Percentiles rank a stretch among this genome's conserved stretches.
Conservation (phyloP, 2,329 filamentous ascomycete genomes). For the Fusarium nanum region DNA sequence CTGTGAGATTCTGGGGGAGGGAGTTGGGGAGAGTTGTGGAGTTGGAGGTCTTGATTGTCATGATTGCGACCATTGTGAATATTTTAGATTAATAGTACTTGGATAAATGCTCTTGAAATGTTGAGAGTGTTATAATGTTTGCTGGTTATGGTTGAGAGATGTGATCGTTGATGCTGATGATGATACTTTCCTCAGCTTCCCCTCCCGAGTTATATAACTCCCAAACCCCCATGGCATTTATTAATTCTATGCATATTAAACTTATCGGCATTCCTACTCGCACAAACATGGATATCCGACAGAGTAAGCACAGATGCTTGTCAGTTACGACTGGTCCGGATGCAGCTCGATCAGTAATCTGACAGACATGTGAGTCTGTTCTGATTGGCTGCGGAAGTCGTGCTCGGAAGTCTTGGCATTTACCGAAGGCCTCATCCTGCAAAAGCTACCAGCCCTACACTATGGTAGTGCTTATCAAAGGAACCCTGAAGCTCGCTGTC, state of each 20-base stretch:
- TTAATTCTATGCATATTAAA: background rate
- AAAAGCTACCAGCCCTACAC: background rate
- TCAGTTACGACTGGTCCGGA: background rate
- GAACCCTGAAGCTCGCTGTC: background rate
- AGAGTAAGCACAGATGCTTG: background rate
- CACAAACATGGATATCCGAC: constrained; percentile 20
- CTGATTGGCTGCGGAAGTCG: background rate
- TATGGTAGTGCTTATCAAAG: background rate
- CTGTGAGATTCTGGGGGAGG: constrained; percentile 14
- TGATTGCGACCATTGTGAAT: constrained; percentile 26
- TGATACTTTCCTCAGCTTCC: background rate
- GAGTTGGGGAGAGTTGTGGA: background rate
- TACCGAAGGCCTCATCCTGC: background rate
- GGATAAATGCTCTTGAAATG: background rate
- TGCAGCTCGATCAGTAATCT: background rate
- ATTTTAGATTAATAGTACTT: background rate
- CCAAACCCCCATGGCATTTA: background rate
- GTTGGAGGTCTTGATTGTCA: constrained; percentile 27
- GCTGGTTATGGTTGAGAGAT: background rate
- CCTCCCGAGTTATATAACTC: constrained; percentile 6
- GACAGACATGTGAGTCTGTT: background rate
- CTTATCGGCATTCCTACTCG: background rate
- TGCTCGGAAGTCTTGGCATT: constrained; percentile 5
- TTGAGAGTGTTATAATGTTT: background rate
- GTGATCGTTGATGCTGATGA: background rate